Evolutionary conservation across 495 filamentous ascomycete species (phyloP).

Genomic region (Podospora sp.): DNA sequence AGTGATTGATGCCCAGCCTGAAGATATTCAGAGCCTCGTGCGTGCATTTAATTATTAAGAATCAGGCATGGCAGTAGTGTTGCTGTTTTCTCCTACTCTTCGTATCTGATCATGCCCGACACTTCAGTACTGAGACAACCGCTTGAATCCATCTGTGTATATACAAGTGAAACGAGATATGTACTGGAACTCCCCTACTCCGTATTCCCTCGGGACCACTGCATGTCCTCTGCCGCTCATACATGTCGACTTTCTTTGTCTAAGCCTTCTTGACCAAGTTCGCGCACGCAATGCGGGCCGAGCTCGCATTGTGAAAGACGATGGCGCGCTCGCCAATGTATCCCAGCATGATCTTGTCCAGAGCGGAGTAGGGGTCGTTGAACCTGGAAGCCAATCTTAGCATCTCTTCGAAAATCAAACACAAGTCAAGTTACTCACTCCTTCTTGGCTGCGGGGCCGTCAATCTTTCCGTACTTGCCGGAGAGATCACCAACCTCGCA

Average conservation of each 20-base stretch:
- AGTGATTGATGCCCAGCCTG: no score
- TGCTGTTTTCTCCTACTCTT: no score
- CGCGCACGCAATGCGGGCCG: slow-evolving; percentile 67
- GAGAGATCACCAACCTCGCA: slow-evolving; percentile 83
- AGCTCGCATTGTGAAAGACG: slow-evolving; percentile 69
- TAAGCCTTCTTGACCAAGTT: slow-evolving; percentile 55
- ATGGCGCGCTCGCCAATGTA: slow-evolving; percentile 78
- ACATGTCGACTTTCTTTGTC: no score
- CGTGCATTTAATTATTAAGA: no score
- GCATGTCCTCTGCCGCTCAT: no score
- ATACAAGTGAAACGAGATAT: not conserved
- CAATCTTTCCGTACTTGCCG: slow-evolving; percentile 76
- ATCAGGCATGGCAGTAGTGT: no score
- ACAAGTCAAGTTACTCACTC: slow-evolving; percentile 20
- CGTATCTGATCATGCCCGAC: no score
- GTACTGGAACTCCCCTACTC: not conserved
- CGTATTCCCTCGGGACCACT: no score
- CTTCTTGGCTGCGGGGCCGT: slow-evolving; percentile 43
- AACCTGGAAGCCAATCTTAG: slow-evolving; percentile 49
- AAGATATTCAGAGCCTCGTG: no score
- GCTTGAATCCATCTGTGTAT: not conserved
- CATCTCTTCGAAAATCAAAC: not conserved
- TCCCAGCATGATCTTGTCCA: slow-evolving; percentile 54
- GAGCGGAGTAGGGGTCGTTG: slow-evolving; percentile 67
- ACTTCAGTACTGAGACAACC: not conserved